These are phyloP conservation scores for Xylaria longipes DNA, from an alignment of 495 filamentous ascomycete genomes.

Conservation along the genomic window DNA sequence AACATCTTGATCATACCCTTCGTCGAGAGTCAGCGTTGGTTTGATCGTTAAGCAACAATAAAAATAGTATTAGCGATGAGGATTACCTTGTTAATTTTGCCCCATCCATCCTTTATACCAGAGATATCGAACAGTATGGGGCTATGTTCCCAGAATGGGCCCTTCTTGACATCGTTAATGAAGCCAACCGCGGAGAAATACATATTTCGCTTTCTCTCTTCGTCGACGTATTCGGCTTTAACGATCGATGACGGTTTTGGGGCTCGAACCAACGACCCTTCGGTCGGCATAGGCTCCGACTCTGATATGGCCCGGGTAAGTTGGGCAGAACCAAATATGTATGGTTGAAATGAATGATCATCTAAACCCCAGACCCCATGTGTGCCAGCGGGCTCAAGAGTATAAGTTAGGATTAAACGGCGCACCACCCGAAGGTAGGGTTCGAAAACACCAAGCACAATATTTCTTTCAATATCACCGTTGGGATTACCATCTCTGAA, in stretches of 20 bases:
- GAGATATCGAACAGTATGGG: conserved; percentile 95
- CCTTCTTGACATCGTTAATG: conserved; percentile 96
- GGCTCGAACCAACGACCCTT: conserved; percentile 75
- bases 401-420: conserved; percentile 86
- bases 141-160: conserved; percentile 98
- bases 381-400: conserved; percentile 92
- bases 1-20: conserved; percentile 97
- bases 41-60: not conserved
- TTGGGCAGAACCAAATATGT: conserved; percentile 94
- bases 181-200: conserved; percentile 99
- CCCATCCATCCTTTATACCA: conserved; percentile 89
- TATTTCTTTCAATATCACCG: conserved; percentile 67
- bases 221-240: conserved; percentile 68
- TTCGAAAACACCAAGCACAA: conserved; percentile 82
- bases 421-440: conserved; percentile 86
- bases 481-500: conserved; percentile 67
- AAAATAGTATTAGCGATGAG: not conserved
- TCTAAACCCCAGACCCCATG: conserved; percentile 97
- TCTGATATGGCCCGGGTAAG: conserved; percentile 74
- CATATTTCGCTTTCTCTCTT: conserved; percentile 76
- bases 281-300: conserved; percentile 66
- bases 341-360: conserved; percentile 96
- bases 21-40: conserved; percentile 19
- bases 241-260: conserved; percentile 73
- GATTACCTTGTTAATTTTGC: conserved; percentile 92